phyloP scores from a whole-genome alignment of 345 rosid genomes.

The Brassica rapa region DNA sequence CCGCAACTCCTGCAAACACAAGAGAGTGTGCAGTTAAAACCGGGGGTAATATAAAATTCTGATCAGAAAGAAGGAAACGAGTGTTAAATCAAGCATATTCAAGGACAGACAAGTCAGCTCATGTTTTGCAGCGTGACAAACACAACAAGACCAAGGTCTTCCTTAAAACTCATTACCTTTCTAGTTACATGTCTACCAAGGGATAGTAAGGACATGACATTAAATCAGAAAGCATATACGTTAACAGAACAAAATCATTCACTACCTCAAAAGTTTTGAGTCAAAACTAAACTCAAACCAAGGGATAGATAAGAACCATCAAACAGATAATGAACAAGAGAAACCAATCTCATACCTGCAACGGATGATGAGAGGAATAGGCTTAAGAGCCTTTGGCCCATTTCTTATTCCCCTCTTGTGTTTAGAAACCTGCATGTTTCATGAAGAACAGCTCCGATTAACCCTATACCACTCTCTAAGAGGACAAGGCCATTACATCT shows the following conservation, averaged over 20 bases:
- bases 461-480: neutral
- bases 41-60: neutral
- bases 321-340: slow-evolving; percentile 12
- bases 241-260: neutral
- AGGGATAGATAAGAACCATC: neutral
- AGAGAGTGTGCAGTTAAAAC: neutral
- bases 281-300: neutral
- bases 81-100: neutral
- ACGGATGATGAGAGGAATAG: slow-evolving; percentile 76
- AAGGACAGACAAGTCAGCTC: slow-evolving; percentile 4
- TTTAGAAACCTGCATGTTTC: slow-evolving; percentile 55
- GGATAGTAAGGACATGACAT: too few species aligned
- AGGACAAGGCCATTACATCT: neutral
- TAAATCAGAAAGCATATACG: too few species aligned
- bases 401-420: slow-evolving; percentile 69
- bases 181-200: too few species aligned
- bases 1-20: slow-evolving; percentile 71
- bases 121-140: neutral
- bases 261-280: neutral
- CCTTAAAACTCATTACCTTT: neutral
- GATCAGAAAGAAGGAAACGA: neutral
- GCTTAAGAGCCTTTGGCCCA: slow-evolving; percentile 90
- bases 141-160: neutral
- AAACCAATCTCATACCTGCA: slow-evolving; percentile 61
- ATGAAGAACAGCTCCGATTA: slow-evolving; percentile 8